These are phyloP conservation scores for Smittium culicis DNA, from an alignment of 371 early-diverging fungal genomes.

Conservation along the genomic window DNA sequence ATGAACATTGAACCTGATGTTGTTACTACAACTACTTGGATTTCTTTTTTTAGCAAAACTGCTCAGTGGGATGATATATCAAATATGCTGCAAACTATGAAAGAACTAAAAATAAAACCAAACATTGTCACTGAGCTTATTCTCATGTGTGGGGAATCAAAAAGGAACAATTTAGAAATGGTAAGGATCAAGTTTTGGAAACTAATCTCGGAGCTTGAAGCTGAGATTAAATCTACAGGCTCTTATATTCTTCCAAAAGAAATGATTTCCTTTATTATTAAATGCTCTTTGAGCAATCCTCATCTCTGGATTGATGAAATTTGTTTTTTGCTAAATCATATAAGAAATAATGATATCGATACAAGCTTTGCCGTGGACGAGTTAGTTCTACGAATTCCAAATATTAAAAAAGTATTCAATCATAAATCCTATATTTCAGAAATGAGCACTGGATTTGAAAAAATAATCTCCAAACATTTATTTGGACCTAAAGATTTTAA, in stretches of 20 bases:
- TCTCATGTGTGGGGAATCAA: not conserved
- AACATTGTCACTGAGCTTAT: constrained; percentile 1
- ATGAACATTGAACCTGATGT: constrained; percentile 1
- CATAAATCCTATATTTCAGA: too few relatives aligned
- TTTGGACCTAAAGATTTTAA: not conserved
- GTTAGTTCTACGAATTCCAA: not conserved
- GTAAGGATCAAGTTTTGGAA: constrained; percentile 2
- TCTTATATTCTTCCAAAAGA: not conserved
- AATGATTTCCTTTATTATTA: constrained; percentile 5
- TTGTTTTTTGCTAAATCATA: not conserved
- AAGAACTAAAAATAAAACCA: not conserved
- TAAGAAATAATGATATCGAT: not conserved
- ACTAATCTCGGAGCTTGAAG: not conserved
- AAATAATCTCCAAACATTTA: not conserved
- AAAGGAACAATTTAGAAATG: not conserved
- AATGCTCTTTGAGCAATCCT: not conserved
- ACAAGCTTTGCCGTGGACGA: not conserved
- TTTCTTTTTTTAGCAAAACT: not conserved
- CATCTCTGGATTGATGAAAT: not conserved
- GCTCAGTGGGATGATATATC: not conserved
- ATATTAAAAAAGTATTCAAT: not conserved
- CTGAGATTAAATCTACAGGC: not conserved
- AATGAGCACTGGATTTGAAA: not conserved
- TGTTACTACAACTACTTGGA: constrained; percentile 6
- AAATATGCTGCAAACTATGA: constrained; percentile 3